Evolutionary conservation across 1,139 yeast genomes (phyloP).

Genomic region (Saccharomyces hybrid): DNA sequence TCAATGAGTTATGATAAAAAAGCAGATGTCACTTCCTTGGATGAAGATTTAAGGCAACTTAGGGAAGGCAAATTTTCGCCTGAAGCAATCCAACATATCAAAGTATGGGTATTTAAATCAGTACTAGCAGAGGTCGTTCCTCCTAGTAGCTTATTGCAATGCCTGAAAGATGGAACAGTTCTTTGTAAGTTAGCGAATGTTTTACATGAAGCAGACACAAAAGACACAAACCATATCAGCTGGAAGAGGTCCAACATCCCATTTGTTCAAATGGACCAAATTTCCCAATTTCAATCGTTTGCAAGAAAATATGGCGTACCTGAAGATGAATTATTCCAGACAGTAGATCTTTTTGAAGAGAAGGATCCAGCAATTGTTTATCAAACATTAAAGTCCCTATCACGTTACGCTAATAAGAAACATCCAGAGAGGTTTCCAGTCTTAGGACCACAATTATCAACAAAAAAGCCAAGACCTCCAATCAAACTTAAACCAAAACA

Average conservation of each 20-base stretch:
- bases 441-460: slow-evolving; percentile 43
- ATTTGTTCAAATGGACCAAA: slow-evolving; percentile 83
- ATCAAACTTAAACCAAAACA: slow-evolving; percentile 29
- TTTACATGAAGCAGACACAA: slow-evolving; percentile 35
- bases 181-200: slow-evolving; percentile 41
- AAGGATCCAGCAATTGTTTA: slow-evolving; percentile 74
- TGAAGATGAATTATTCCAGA: slow-evolving; percentile 77
- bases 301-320: slow-evolving; percentile 63
- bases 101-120: slow-evolving; percentile 41
- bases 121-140: slow-evolving; percentile 30
- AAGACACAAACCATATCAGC: slow-evolving; percentile 35
- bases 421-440: slow-evolving; percentile 40
- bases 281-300: slow-evolving; percentile 58
- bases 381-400: slow-evolving; percentile 64
- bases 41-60: slow-evolving; percentile 46
- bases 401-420: slow-evolving; percentile 49
- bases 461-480: slow-evolving; percentile 35
- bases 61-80: slow-evolving; percentile 43
- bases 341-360: slow-evolving; percentile 67
- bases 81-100: slow-evolving; percentile 39
- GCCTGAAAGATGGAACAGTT: slow-evolving; percentile 57
- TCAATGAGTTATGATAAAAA: slow-evolving; percentile 22
- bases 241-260: slow-evolving; percentile 69
- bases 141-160: slow-evolving; percentile 38
- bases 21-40: slow-evolving; percentile 46